Conservation (phyloP, 192 early-diverging fungal genomes). For the Kappamyces sp. region DNA sequence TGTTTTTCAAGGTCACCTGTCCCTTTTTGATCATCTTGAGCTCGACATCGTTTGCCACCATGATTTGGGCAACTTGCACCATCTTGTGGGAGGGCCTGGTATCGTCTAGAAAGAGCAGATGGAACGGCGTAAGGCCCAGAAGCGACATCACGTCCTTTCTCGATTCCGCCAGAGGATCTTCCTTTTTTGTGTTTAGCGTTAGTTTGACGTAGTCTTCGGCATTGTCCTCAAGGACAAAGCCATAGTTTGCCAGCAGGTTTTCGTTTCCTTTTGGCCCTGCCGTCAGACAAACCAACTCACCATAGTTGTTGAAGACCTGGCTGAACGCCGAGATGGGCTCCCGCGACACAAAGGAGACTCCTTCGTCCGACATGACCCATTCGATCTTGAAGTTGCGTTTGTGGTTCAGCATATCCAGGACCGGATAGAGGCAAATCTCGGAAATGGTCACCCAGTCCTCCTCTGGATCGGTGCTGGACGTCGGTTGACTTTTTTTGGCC, state of each 20-base stretch:
- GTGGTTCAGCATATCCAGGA: conserved; percentile 48
- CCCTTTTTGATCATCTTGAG: conserved; percentile 12
- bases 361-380: conserved; percentile 26
- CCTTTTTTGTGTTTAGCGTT: conserved; percentile 25
- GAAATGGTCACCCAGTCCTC: conserved; percentile 12
- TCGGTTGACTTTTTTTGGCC: conserved; percentile 11
- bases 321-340: conserved; percentile 16
- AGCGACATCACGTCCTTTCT: conserved; percentile 2
- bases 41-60: conserved; percentile 31
- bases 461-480: conserved; percentile 3
- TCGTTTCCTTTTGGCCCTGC: conserved; percentile 45
- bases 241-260: conserved; percentile 45
- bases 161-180: conserved; percentile 25
- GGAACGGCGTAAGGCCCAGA: conserved; percentile 18
- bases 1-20: not conserved
- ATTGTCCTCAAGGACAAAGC: conserved; percentile 42
- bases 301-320: conserved; percentile 43
- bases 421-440: conserved; percentile 46
- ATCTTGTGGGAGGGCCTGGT: conserved; percentile 15
- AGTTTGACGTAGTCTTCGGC: conserved; percentile 45
- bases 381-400: conserved; percentile 33
- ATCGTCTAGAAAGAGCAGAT: conserved; percentile 38
- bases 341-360: conserved; percentile 29
- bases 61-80: conserved; percentile 22
- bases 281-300: no score